phyloP scores from a whole-genome alignment of 1,139 yeast genomes.

The Lodderomyces parapsilosis region DNA sequence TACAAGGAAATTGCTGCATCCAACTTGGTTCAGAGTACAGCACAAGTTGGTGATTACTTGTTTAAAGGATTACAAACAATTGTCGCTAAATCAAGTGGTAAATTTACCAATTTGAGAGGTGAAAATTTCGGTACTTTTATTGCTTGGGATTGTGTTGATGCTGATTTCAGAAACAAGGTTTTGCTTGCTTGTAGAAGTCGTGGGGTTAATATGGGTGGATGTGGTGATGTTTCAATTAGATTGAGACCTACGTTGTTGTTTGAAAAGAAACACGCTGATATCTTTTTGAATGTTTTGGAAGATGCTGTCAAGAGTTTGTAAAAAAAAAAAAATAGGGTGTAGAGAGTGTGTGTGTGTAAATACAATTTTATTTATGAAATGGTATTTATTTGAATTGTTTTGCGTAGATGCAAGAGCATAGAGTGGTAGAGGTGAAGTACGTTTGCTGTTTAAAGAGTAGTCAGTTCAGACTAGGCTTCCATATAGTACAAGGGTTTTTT shows the following conservation, averaged over 20 bases:
- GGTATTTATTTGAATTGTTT: too few relatives aligned
- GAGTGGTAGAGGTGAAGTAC: too few relatives aligned
- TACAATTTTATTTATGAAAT: too few relatives aligned
- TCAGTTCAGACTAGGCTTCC: too few relatives aligned
- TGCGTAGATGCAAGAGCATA: too few relatives aligned
- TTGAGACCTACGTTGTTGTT: slow-evolving; percentile 71
- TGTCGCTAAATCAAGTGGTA: slow-evolving; percentile 42
- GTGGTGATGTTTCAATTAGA: slow-evolving; percentile 64
- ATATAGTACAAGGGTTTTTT: too few relatives aligned
- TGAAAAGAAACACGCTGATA: slow-evolving; percentile 65
- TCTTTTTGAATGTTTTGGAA: slow-evolving; percentile 49
- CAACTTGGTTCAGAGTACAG: slow-evolving; percentile 50
- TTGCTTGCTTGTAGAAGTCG: slow-evolving; percentile 47
- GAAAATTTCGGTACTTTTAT: slow-evolving; percentile 67
- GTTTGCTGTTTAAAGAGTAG: too few relatives aligned
- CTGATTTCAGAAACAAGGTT: slow-evolving; percentile 50
- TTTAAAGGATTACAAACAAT: slow-evolving; percentile 45
- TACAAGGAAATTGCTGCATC: slow-evolving; percentile 55
- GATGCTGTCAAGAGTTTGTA: slow-evolving; percentile 19
- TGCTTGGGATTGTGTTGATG: slow-evolving; percentile 64
- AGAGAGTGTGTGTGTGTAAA: neutral
- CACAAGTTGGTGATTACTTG: slow-evolving; percentile 60
- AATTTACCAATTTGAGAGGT: slow-evolving; percentile 60
- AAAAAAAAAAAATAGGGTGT: neutral
- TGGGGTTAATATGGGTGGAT: slow-evolving; percentile 74